A percentile compares a stretch with the other conserved stretches of the same genome.
These are phyloP conservation scores for Malus sylvestris DNA, from an alignment of 306 rosid genomes.

Conservation along the genomic window DNA sequence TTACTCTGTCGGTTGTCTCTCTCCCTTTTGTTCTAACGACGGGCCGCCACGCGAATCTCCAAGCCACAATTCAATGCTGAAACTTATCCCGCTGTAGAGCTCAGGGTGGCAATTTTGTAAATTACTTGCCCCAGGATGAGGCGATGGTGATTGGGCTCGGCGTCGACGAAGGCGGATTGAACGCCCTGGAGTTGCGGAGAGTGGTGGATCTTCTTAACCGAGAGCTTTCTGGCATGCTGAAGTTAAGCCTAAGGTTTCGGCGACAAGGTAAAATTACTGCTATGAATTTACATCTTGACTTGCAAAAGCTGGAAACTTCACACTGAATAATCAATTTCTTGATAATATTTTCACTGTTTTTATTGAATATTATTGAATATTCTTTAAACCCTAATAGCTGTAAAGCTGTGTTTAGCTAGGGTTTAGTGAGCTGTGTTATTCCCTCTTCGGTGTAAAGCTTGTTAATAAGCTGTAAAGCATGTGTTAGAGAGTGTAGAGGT, in stretches of 20 bases:
- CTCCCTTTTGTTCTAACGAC: no score
- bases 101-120: conserved; percentile 50
- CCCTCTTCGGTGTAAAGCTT: no score
- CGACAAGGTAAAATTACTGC: conserved; percentile 45
- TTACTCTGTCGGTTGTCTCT: no score
- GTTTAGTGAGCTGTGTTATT: no score
- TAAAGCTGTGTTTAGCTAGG: no score
- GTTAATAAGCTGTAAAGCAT: no score
- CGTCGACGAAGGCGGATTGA: conserved; percentile 75
- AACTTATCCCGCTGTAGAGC: background rate
- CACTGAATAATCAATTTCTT: no score
- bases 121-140: conserved; percentile 87
- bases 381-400: no score
- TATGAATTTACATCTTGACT: background rate
- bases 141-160: conserved; percentile 86
- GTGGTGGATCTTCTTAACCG: conserved; percentile 82
- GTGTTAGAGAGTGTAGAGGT: no score
- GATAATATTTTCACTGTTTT: background rate
- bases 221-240: conserved; percentile 70
- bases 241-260: conserved; percentile 73
- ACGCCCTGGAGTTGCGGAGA: conserved; percentile 79
- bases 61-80: no score
- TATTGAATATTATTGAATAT: no score
- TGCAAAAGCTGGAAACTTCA: background rate
- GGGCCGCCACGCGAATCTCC: no score